Evolutionary conservation across 352 stramenopile species (phyloP), one percentile per base, ranked within the genome.

Genomic region (Phytopythium delawarense): DNA sequence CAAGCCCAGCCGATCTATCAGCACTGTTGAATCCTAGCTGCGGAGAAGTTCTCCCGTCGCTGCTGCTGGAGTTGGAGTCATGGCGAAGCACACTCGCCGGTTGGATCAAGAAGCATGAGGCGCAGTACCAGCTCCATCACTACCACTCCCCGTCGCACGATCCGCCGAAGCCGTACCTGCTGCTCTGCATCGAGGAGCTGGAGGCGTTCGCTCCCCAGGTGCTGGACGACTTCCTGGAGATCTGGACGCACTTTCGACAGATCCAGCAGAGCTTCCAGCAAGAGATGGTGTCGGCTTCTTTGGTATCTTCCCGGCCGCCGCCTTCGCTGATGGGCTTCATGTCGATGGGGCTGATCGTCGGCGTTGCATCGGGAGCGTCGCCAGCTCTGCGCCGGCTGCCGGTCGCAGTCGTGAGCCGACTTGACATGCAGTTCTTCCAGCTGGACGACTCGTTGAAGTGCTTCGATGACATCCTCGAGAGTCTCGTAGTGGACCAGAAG

Each of bases 161-260:
- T 49, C 21, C 57, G 49, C 60, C 56, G 25, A 67, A 51, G n/a
- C 67, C 83, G 7, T 92, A 76, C 52, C 34, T 88, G 28, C 39
- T 94, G 37, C 60, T 94, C 1, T 91, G 84, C 59, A 79, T 94
- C n/a, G 86, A 92, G 45, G 76, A 92, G 60, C 69, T 92, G 13
- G 86, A 94, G 65, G 59, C 60, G 0, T 84, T 94, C 12, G 73
- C 78, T 9, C 72, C 81, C 30, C 66, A 75, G 21, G 74, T 86
- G 0, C 70, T 92, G 15, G 67, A 76, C 23, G 84, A 94, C 39
- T 91, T 94, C 51, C 59, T 94, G 20, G 78, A 84, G 45, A 75
- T 91, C 40, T 92, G 81, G 81, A 79, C 72, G 11, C 74, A 91
- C 59, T 87, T 80, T 34, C 49, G 61, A 2, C 70, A 63, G 21